Evolutionary conservation across 768 basidiomycete genomes (phyloP).

Genomic region (Leccinum olivaceopallidum): DNA sequence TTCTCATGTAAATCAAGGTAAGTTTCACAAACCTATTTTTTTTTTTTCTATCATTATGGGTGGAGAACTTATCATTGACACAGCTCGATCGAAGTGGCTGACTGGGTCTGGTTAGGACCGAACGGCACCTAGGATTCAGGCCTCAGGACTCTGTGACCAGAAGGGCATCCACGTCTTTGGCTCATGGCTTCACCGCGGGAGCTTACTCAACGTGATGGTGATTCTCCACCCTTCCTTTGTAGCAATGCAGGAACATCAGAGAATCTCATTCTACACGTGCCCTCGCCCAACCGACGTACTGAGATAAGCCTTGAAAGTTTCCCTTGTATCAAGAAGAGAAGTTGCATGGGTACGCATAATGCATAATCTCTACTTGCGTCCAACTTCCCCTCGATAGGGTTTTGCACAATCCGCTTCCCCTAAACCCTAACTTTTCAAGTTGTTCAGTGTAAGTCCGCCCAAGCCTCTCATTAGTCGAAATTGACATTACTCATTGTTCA

Average conservation of each 20-base stretch:
- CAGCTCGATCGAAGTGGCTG: background rate
- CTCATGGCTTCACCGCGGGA: constrained; percentile 21
- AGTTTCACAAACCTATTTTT: too few species aligned
- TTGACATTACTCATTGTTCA: background rate
- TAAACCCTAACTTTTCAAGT: background rate
- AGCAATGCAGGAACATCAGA: constrained; percentile 19
- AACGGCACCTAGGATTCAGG: background rate
- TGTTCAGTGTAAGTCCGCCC: background rate
- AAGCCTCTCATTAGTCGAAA: background rate
- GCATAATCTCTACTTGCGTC: background rate
- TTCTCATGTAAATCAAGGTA: background rate
- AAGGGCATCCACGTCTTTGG: constrained; percentile 19
- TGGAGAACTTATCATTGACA: background rate
- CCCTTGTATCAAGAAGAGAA: constrained; percentile 7
- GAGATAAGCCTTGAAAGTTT: constrained; percentile 5
- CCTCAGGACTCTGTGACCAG: constrained; percentile 3
- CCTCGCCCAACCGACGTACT: constrained; percentile 4
- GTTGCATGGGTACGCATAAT: background rate
- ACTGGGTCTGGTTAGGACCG: background rate
- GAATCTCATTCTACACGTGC: constrained; percentile 25
- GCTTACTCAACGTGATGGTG: constrained; percentile 16
- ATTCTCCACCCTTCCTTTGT: constrained; percentile 31
- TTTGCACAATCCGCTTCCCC: background rate
- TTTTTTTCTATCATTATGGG: background rate
- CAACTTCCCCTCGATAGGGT: background rate